Conservation (phyloP, 192 early-diverging fungal species). For the Rhizoclosmatium sp. region DNA sequence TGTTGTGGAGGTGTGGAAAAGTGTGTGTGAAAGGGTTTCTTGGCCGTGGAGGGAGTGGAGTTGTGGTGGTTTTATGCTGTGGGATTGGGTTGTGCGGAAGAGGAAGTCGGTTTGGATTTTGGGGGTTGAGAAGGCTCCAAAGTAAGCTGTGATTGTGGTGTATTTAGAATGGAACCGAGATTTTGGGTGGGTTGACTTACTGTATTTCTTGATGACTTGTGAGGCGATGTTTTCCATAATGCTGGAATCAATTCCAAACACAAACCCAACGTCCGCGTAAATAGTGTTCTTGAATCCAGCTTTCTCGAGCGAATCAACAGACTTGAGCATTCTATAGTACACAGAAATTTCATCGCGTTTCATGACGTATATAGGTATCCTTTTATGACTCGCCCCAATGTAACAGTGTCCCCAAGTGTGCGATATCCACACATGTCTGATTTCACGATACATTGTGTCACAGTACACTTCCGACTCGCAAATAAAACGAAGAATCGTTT, state of each 20-base stretch:
- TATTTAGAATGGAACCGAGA: background rate
- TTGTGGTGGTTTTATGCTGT: background rate
- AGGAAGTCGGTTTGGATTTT: background rate
- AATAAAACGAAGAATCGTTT: background rate
- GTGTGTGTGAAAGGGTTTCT: background rate
- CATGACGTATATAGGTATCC: background rate
- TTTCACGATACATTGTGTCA: background rate
- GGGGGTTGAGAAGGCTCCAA: background rate
- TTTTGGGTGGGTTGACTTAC: background rate
- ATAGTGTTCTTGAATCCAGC: background rate
- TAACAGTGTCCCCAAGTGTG: background rate
- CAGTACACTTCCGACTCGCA: background rate
- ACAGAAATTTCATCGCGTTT: background rate
- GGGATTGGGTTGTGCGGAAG: background rate
- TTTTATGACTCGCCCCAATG: background rate
- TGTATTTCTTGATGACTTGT: background rate
- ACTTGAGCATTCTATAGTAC: background rate
- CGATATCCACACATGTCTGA: conserved; percentile 1
- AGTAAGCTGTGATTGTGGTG: background rate
- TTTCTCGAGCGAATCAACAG: background rate
- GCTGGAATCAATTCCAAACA: background rate
- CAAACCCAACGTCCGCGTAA: background rate
- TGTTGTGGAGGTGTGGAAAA: background rate
- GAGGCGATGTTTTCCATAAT: background rate
- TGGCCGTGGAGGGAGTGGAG: background rate